Evolutionary conservation across 2,329 filamentous ascomycete genomes (phyloP), one percentile per base, ranked within the genome.

Genomic region (Aspergillus sergii): DNA sequence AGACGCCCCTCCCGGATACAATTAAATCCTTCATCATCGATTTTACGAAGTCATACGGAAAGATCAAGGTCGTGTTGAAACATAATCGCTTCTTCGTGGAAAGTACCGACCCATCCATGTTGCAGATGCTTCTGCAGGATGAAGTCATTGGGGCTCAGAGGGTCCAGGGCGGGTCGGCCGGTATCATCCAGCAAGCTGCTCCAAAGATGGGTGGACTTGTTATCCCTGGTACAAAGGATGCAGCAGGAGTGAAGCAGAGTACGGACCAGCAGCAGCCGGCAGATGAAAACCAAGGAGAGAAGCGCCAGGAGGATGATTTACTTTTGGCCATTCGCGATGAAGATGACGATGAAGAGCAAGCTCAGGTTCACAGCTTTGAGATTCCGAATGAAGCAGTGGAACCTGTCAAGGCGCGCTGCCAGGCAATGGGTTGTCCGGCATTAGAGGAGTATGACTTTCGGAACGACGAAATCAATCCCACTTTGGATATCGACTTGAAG

Each of bases 371-470:
- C 75, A 91, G 94, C 1, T 98, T 99, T 72, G 91, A 98, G 73
- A 96, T 99, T 64, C 87, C 87, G 2, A 91, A 94, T 69, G 87
- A 88, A 65, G 88, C 89, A 51, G 93, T 97, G 48, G 93, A 97
- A 79, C 85, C 85, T 3, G 94, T 98, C 1, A 92, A 96, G 73
- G 93, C 95, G 77, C 90, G 93, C 63, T 98, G 95, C 73, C 86
- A 96, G 58, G 90, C 91, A 53, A 88, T 99, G 57, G 91, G 90
- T 30, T 91, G 93, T 66, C 95, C 95, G 3, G 90, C 97, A 10
- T 86, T 97, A 10, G 94, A 98, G 76, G 95, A 99, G 79, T 99
- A 99, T 78, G 95, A 99, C 76, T 99, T 98, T 78, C 87, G 93
- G 62, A 94, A 95, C 70, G 95, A 99, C 75, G 88, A 91, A 64